Evolutionary conservation across 1,139 yeast genomes (phyloP), one percentile per base, ranked within the genome.

Genomic region (Pichia sp.): DNA sequence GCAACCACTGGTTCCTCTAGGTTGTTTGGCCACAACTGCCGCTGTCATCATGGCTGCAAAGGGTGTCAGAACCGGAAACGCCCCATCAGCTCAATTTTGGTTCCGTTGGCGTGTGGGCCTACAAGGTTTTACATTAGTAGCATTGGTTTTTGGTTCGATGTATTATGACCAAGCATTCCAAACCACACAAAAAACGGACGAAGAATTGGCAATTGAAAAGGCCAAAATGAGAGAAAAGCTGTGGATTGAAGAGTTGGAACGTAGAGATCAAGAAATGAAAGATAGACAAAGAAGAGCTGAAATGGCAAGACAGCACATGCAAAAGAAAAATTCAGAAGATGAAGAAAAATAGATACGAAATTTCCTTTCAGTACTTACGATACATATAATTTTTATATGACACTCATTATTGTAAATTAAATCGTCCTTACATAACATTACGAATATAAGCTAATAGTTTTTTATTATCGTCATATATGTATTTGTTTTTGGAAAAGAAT

Each of bases 161-260:
- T 65, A 75, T 52, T 83, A 74, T 62, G 85, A 80, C 53, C 64
- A 60, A 28, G 43, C 56, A 1, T 49, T 54, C 42, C 50, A 51
- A n/a, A 40, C 27, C 7, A 61, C 62, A 29, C 68, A 73, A 57
- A 71, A 75, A 57, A 60, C 79, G 26, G 72, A 75, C 46, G 87
- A 80, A 55, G 87, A 81, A 37, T 63, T 69, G 52, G 69, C 79
- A 59, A 71, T 79, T 51, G 85, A 73, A 62, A 85, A 75, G 77
- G 95, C 97, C 37, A 84, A 83, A 62, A 67, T 77, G 58, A 79
- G 97, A 68, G 96, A 88, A 60, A 72, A 70, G 56, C 62, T 88
- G 56, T 88, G 97, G 97, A 83, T 88, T 53, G 88, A 85, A 60
- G 97, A 88, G 62, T 72, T 88, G 61, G 92, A 88, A 60, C 76